These are phyloP conservation scores for Coemansia sp. DNA, from an alignment of 192 early-diverging fungal genomes.

Conservation along the genomic window DNA sequence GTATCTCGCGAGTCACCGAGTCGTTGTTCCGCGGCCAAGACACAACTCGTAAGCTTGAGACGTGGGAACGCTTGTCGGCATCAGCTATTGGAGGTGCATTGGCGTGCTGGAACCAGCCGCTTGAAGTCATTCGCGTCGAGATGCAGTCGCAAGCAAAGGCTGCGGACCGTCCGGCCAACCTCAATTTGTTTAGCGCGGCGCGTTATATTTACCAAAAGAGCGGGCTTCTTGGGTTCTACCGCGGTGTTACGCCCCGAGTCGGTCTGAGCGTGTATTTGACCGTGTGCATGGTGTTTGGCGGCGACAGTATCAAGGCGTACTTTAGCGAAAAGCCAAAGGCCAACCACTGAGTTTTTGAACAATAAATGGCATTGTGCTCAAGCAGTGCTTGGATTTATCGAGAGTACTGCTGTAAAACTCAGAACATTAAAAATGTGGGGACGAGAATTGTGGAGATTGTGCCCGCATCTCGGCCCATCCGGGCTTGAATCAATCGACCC, in stretches of 20 bases:
- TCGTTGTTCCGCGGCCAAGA: constrained; percentile 60
- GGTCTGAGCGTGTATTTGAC: constrained; percentile 79
- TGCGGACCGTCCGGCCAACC: constrained; percentile 84
- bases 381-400: no score
- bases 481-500: no score
- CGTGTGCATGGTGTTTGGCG: constrained; percentile 89
- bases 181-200: constrained; percentile 81
- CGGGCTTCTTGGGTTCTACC: constrained; percentile 90
- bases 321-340: constrained; percentile 39
- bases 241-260: constrained; percentile 78
- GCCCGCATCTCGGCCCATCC: no score
- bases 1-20: constrained; percentile 74
- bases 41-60: constrained; percentile 60
- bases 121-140: constrained; percentile 98
- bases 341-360: not conserved
- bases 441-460: no score
- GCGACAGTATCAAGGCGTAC: constrained; percentile 57
- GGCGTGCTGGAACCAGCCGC: constrained; percentile 98
- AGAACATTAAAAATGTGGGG: no score
- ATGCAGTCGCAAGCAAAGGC: constrained; percentile 96
- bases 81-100: constrained; percentile 87
- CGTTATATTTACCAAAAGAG: constrained; percentile 90
- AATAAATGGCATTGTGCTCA: no score
- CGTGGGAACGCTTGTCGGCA: constrained; percentile 53
- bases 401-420: no score